phyloP scores from a whole-genome alignment of 331 rosid species.

The Rosa hybrid region DNA sequence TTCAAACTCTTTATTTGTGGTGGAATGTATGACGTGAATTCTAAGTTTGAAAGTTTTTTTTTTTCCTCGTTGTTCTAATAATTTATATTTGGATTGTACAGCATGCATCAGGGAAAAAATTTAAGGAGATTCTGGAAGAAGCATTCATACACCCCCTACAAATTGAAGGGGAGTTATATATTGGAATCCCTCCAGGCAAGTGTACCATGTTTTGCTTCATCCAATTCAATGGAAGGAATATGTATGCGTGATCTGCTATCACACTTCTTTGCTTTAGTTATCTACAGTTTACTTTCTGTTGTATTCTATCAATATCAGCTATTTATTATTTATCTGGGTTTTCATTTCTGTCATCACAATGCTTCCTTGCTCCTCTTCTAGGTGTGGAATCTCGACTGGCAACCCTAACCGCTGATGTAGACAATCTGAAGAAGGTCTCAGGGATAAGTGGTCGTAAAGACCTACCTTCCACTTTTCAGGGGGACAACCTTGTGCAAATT shows the following conservation, averaged over 20 bases:
- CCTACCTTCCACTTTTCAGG: slow-evolving; percentile 80
- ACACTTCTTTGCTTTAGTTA: background rate
- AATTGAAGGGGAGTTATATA: slow-evolving; percentile 82
- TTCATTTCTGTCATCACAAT: background rate
- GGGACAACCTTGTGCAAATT: slow-evolving; percentile 45
- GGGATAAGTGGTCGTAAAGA: slow-evolving; percentile 45
- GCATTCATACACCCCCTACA: slow-evolving; percentile 78
- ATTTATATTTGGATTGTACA: slow-evolving; percentile 45
- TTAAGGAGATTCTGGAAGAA: slow-evolving; percentile 94
- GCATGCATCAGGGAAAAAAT: slow-evolving; percentile 87
- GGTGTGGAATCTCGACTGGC: slow-evolving; percentile 99
- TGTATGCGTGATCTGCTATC: background rate
- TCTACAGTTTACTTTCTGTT: background rate
- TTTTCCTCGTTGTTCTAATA: slow-evolving; percentile 7
- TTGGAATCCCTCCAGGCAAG: slow-evolving; percentile 97
- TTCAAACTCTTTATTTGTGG: background rate
- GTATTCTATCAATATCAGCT: background rate
- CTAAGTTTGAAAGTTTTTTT: slow-evolving; percentile 1
- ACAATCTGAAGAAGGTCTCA: slow-evolving; percentile 55
- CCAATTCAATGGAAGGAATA: background rate
- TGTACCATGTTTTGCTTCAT: slow-evolving; percentile 23
- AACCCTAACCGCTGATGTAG: slow-evolving; percentile 59
- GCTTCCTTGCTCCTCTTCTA: slow-evolving; percentile 18
- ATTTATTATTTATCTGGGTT: background rate
- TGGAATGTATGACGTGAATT: background rate